Conservation (phyloP, 768 basidiomycete species). For the Tylopilus balloui region DNA sequence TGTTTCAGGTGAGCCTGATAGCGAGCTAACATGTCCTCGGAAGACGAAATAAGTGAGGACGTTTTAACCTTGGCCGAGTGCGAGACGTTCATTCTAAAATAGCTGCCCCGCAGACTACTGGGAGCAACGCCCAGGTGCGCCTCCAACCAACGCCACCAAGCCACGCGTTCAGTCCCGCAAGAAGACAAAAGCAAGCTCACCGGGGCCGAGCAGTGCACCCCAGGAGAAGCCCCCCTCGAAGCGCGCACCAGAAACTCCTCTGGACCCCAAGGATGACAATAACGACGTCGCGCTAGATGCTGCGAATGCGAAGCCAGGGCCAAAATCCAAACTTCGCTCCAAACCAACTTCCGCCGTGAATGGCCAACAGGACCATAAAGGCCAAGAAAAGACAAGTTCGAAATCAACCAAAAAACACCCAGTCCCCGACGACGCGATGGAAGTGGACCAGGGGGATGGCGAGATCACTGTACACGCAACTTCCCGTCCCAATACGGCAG, state of each 20-base stretch:
- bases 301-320: not conserved
- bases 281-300: slow-evolving; percentile 1
- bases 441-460: slow-evolving; percentile 9
- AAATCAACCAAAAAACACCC: slow-evolving; percentile 10
- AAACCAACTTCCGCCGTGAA: slow-evolving; percentile 7
- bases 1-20: too few relatives aligned
- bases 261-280: not conserved
- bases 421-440: slow-evolving; percentile 10
- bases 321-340: slow-evolving; percentile 19
- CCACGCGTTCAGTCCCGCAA: slow-evolving; percentile 18
- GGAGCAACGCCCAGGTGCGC: slow-evolving; percentile 11
- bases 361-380: slow-evolving; percentile 5
- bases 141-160: slow-evolving; percentile 9
- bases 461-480: slow-evolving; percentile 1
- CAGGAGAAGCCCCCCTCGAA: slow-evolving; percentile 20
- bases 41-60: slow-evolving; percentile 31
- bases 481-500: slow-evolving; percentile 3
- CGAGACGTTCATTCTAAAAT: slow-evolving; percentile 25
- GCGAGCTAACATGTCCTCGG: slow-evolving; percentile 26
- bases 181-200: slow-evolving; percentile 15
- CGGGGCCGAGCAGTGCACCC: slow-evolving; percentile 10
- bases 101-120: slow-evolving; percentile 22
- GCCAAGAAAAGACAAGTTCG: slow-evolving; percentile 7
- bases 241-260: slow-evolving; percentile 1
- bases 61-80: not conserved